Evolutionary conservation across 192 early-diverging fungal genomes (phyloP), one percentile per base, ranked within the genome.

Genomic region (Coemansia furcata): DNA sequence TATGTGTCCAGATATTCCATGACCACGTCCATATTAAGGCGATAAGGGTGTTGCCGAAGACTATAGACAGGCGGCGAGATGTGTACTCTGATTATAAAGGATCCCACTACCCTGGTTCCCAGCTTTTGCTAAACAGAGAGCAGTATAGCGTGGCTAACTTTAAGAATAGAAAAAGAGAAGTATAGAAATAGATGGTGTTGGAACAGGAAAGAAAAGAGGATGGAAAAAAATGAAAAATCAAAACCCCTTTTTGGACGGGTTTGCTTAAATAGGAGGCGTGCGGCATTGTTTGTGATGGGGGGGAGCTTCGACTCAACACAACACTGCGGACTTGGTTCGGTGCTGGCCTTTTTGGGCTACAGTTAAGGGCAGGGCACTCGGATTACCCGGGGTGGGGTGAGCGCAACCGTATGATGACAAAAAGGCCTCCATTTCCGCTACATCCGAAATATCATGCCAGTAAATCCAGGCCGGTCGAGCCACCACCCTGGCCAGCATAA

Each of bases 1-100:
- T 84, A 87, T 9, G 86, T 73, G 83, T 93, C 91, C 44, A 87
- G 67, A 30, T 77, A 71, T 8, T 86, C 81, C 64, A 93, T 82
- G 37, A 89, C 76, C 46, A 84, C 68, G 66, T 93, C 91, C 91
- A 93, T 92, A 36, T 39, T 29, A 23, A 35, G 21, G 43, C 35
- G 46, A n/a, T 40, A 10, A 3, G 15, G 15, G 8, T 37, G 4
- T 46, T 63, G 44, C 33, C 58, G 32, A 37, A 26, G 58, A 19
- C 35, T 47, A 39, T 30, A 21, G 17, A 40, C 15, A 40, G 0
- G 35, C 35, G 9, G 38, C n/a, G n/a, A 37, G 1, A 37, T 60
- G 38, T 9, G 21, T 40, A 8, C 38, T 42, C 55, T 7, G 49
- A 33, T n/a, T 15, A 43, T 30, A 63, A 47, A 10, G 46, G 30